These are phyloP conservation scores for Barnettozyma sucrosica DNA, from an alignment of 805 yeast genomes.

Conservation along the genomic window DNA sequence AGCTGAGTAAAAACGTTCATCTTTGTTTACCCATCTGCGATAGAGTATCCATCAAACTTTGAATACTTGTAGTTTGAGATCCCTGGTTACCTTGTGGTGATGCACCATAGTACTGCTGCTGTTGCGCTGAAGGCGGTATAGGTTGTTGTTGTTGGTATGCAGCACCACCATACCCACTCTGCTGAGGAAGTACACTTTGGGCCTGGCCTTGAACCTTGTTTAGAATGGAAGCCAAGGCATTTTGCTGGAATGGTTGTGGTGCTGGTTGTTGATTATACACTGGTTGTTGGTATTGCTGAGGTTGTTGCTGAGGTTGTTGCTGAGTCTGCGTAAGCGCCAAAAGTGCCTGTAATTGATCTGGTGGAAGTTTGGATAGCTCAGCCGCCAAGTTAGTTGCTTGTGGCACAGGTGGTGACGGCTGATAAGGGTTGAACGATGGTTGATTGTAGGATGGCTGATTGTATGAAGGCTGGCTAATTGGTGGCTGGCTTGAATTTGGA, in stretches of 20 bases:
- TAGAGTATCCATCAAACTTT: conserved; percentile 30
- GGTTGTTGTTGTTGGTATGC: conserved; percentile 6
- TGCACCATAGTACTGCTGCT: neutral
- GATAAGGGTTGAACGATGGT: conserved; percentile 1
- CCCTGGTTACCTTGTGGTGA: neutral
- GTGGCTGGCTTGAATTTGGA: neutral
- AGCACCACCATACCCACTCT: conserved; percentile 1
- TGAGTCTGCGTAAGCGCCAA: conserved; percentile 9
- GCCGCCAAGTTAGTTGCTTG: conserved; percentile 5
- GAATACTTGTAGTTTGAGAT: conserved; percentile 21
- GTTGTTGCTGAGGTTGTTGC: conserved; percentile 5
- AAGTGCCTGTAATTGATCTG: conserved; percentile 12
- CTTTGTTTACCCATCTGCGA: conserved; percentile 29
- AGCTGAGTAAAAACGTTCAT: conserved; percentile 8
- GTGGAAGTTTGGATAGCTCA: conserved; percentile 9
- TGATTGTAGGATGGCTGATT: neutral
- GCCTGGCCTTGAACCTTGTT: conserved; percentile 7
- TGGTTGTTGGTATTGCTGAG: conserved; percentile 11
- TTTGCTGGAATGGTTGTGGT: conserved; percentile 5
- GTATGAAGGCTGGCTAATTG: neutral
- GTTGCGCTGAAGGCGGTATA: neutral
- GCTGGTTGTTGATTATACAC: conserved; percentile 6
- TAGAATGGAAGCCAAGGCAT: conserved; percentile 8
- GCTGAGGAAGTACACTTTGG: conserved; percentile 1
- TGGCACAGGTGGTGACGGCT: conserved; percentile 9